These are phyloP conservation scores for Paxillus involutus DNA, from an alignment of 768 basidiomycete species.

Conservation along the genomic window DNA sequence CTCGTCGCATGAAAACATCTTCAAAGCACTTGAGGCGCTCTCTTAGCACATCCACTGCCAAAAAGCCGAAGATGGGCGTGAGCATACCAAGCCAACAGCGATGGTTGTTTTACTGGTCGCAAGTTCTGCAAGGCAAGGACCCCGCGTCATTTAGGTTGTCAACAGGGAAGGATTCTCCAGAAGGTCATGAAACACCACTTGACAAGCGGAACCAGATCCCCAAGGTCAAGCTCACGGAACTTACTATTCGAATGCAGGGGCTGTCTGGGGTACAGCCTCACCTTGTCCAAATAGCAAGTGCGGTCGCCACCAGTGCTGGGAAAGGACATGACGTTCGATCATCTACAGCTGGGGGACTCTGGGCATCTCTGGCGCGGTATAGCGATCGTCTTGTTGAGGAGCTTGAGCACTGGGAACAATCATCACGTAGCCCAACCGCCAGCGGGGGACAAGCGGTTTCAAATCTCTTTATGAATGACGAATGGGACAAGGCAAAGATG, in stretches of 20 bases:
- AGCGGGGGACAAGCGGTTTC: slow-evolving; percentile 35
- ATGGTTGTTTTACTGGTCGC: slow-evolving; percentile 78
- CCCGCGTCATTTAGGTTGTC: slow-evolving; percentile 50
- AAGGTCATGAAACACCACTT: slow-evolving; percentile 10
- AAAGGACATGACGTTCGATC: slow-evolving; percentile 31
- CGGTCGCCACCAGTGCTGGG: slow-evolving; percentile 47
- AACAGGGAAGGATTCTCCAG: neutral
- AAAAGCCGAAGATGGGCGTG: slow-evolving; percentile 55
- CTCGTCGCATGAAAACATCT: slow-evolving; percentile 60
- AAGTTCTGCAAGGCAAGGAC: slow-evolving; percentile 55
- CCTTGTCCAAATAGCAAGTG: slow-evolving; percentile 58
- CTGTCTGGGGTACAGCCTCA: slow-evolving; percentile 48
- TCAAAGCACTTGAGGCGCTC: neutral
- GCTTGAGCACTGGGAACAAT: slow-evolving; percentile 61
- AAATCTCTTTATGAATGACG: slow-evolving; percentile 50
- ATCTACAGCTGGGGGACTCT: slow-evolving; percentile 44
- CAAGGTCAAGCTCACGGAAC: slow-evolving; percentile 55
- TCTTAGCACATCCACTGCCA: slow-evolving; percentile 17
- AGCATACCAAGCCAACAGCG: slow-evolving; percentile 82
- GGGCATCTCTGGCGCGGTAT: slow-evolving; percentile 81
- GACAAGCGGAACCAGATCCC: slow-evolving; percentile 19
- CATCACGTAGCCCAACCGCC: slow-evolving; percentile 41
- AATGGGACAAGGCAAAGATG: slow-evolving; percentile 80
- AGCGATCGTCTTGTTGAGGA: slow-evolving; percentile 65
- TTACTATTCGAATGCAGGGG: slow-evolving; percentile 62